A percentile compares a stretch with the other conserved stretches of the same genome.
Evolutionary conservation across 106 monocot genomes (phyloP).

Genomic region (Acanthochlamys bracteata): DNA sequence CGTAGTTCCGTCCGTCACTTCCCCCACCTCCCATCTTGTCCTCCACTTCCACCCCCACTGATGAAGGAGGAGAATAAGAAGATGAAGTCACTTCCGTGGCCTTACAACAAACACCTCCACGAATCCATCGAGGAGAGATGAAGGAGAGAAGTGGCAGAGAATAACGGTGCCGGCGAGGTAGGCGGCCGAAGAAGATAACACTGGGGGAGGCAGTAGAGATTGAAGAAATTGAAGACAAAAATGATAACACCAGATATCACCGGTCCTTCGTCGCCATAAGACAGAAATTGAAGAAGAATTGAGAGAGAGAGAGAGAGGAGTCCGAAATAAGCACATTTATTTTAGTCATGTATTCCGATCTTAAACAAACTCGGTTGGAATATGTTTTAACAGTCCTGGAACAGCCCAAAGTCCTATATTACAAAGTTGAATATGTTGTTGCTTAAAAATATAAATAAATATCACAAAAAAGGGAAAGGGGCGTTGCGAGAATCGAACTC

Average conservation of each 20-base stretch:
- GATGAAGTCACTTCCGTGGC: slow-evolving; percentile 36
- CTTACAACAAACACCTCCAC: slow-evolving; percentile 25
- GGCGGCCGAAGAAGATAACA: slow-evolving; percentile 26
- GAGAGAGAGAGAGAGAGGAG: no score
- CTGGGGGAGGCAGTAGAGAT: slow-evolving; percentile 10
- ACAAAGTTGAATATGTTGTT: no score
- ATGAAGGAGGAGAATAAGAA: not conserved
- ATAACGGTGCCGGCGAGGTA: not conserved
- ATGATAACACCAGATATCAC: not conserved
- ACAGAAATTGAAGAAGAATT: no score
- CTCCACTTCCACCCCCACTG: slow-evolving; percentile 37
- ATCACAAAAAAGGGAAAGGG: slow-evolving; percentile 10
- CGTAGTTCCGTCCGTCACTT: slow-evolving; percentile 55
- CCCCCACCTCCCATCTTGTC: slow-evolving; percentile 12
- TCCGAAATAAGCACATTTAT: no score
- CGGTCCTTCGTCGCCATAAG: no score
- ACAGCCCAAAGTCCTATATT: no score
- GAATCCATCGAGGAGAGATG: not conserved
- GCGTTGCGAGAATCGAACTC: slow-evolving; percentile 45
- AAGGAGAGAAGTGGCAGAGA: not conserved
- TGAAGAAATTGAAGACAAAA: not conserved
- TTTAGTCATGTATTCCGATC: no score
- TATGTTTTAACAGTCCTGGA: no score
- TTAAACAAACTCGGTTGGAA: no score
- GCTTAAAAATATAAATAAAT: no score